Base-by-base conservation (phyloP, 108 stramenopile genomes). In the Cyclotella cryptica region DNA sequence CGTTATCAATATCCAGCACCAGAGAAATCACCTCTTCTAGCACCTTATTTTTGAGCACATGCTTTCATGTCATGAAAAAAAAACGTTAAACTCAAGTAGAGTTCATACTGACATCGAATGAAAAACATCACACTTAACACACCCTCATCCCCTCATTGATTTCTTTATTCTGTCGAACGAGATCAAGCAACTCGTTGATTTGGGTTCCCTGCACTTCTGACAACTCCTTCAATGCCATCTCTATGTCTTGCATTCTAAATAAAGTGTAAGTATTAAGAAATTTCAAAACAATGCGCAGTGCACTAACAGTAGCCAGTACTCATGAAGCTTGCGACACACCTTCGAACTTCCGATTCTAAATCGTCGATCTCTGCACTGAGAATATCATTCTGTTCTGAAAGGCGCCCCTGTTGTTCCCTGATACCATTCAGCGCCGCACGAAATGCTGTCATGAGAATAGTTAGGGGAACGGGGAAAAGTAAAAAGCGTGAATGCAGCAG, bases 141-240 rank as follows among this genome's bases (percentile, higher is more conserved):
- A 42, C 43, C 42, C 78, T 77, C 77, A 82, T 82, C 10, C 66
- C 54, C 10, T 62, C 71, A 67, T 78, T 79, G 21, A 82, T 82
- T 63, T 82, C 78, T 66, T 82, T 82, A 47, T 82, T 82, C 62
- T 82, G 44, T 15, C 46, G 22, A 22, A 82, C 61, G 12, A 82
- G 57, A 21, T 74, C 65, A 72, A 78, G 72, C 12, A 82, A 54
- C 46, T 74, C 42, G 40, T 41, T 61, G 22, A 82, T 77, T 22
- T 82, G 77, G 30, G 81, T 71, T 46, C 81, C 81, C 49, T 82
- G 81, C 6, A 65, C 64, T 22, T 72, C 66, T 43, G 81, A 43
- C 24, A 82, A 41, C 46, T 72, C 43, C 19, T 52, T 42, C 12
- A 82, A 61, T 58, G 81, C 81, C 46, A 28, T 29, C 57, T 82